Base-by-base conservation (phyloP, 1,284 basidiomycete genomes). In the Ceratobasidium sp. region DNA sequence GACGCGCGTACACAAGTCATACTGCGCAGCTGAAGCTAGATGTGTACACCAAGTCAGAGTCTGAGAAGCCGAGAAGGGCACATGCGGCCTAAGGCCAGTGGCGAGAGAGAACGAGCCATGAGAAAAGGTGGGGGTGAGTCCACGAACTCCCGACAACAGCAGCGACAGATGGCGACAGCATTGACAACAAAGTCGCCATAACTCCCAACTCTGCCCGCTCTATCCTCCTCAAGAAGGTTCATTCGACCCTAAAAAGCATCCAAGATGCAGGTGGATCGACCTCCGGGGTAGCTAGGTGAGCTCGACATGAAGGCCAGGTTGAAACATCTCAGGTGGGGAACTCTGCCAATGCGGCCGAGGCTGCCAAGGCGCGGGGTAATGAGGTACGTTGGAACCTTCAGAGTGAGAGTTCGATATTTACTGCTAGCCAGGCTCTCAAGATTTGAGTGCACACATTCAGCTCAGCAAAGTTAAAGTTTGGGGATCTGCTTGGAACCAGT, bases 131-230 rank as follows among this genome's bases (percentile, higher is more conserved):
- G n/a, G n/a, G n/a, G n/a, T n/a, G n/a, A n/a, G n/a, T n/a, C n/a
- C n/a, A n/a, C 7, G 61, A 63, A n/a, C 11, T 19, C 6, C 46
- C 61, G 16, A 16, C 19, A 5, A 41, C 41, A 14, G 24, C 19
- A 9, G 24, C 76, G 79, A 74, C 78, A 78, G 73, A 80, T 77
- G 27, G 65, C 13, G 59, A 41, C 16, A 77, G 78, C 29, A 69
- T 78, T 4, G 76, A 41, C 77, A 43, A 16, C 48, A 64, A 24
- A 16, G 13, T 51, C 29, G 2, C 41, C 37, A 11, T n/a, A 19
- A 41, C 61, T 2, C 37, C 54, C 29, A n/a, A 27, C 37, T n/a
- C n/a, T 24, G 53, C 61, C 2, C 37, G 41, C 34, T 29, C 39
- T 14, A 27, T 48, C 51, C 31, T 76, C 9, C 24, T 76, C 27